Conservation (phyloP, 805 yeast genomes). For the Wickerhamomyces bisporus region DNA sequence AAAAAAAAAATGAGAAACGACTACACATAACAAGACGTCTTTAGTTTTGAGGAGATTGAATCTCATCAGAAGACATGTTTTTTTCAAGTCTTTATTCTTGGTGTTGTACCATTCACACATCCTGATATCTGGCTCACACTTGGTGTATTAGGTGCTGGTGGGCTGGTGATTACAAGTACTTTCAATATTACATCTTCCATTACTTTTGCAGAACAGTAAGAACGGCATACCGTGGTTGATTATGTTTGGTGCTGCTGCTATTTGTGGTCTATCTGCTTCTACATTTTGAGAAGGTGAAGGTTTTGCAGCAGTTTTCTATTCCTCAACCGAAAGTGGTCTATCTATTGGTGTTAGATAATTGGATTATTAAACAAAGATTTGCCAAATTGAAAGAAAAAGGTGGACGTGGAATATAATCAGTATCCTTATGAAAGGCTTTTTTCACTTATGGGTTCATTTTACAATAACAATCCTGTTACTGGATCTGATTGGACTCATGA, state of each 20-base stretch:
- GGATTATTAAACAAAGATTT: slow-evolving; percentile 5
- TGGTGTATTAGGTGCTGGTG: slow-evolving; percentile 20
- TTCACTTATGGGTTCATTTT: slow-evolving; percentile 20
- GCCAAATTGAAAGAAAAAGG: slow-evolving; percentile 8
- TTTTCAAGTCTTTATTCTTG: no score
- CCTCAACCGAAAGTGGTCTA: slow-evolving; percentile 20
- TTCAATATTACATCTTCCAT: slow-evolving; percentile 16
- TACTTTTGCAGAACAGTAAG: slow-evolving; percentile 20
- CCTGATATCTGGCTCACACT: no score
- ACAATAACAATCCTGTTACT: slow-evolving; percentile 5
- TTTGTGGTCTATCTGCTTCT: slow-evolving; percentile 22
- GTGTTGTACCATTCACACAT: no score
- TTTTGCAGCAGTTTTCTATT: slow-evolving; percentile 23
- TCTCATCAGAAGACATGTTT: no score
- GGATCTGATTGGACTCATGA: slow-evolving; percentile 19
- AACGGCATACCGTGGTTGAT: slow-evolving; percentile 23
- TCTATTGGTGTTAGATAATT: slow-evolving; percentile 26
- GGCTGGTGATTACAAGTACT: slow-evolving; percentile 13
- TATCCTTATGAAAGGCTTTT: slow-evolving; percentile 9
- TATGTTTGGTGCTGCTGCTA: slow-evolving; percentile 22
- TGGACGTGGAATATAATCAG: slow-evolving; percentile 16
- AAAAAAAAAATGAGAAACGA: slow-evolving; percentile 8
- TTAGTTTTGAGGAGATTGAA: no score
- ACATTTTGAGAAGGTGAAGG: slow-evolving; percentile 26
- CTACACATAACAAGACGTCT: no score